Percentiles rank a stretch among this genome's conserved stretches.
Conservation (phyloP, 1,139 yeast species). For the Saccharomyces uvarum region DNA sequence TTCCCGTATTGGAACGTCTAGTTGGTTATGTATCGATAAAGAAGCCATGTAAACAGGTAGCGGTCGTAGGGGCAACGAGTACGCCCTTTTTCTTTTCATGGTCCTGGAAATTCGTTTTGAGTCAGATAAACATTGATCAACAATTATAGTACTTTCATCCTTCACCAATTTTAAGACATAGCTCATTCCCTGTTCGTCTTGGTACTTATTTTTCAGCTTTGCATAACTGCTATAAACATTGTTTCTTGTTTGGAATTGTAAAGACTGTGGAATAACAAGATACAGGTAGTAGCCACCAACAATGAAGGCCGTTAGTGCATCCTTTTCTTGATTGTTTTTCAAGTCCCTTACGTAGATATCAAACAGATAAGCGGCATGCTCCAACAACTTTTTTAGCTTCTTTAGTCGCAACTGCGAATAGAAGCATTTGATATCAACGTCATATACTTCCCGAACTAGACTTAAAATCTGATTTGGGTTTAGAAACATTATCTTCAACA, state of each 20-base stretch:
- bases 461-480: conserved; percentile 5
- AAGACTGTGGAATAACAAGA: conserved; percentile 27
- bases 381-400: conserved; percentile 31
- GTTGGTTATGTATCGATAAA: not conserved
- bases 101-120: not conserved
- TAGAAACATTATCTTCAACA: not conserved
- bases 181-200: conserved; percentile 27
- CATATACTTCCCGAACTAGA: conserved; percentile 27
- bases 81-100: not conserved
- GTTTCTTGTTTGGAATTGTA: conserved; percentile 30
- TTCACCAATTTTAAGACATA: conserved; percentile 17
- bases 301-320: conserved; percentile 19
- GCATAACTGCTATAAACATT: conserved; percentile 28
- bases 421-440: conserved; percentile 26
- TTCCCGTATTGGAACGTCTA: not conserved
- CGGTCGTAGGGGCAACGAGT: not conserved
- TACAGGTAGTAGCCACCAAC: conserved; percentile 28
- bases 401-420: conserved; percentile 26
- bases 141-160: not conserved
- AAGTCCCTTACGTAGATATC: conserved; percentile 13
- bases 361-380: conserved; percentile 28
- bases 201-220: conserved; percentile 24
- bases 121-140: not conserved
- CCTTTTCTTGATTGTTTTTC: conserved; percentile 4
- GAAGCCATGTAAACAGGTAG: not conserved